phyloP scores from a whole-genome alignment of 257 asterid species.

The Capsicum baccatum region DNA sequence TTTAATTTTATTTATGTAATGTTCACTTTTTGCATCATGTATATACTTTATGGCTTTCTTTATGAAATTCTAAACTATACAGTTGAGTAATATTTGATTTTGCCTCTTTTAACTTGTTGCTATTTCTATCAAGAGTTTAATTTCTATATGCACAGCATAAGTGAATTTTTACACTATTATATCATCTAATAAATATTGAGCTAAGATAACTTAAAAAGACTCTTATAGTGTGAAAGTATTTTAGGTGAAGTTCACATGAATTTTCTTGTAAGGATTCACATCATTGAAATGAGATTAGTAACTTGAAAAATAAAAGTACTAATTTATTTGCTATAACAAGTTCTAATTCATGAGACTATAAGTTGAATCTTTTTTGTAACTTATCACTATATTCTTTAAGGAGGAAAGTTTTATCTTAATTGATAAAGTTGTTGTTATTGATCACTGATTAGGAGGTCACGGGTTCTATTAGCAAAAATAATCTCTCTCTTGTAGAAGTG shows the following conservation, averaged over 20 bases:
- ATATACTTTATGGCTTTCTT: constrained; percentile 25
- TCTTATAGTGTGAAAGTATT: not conserved
- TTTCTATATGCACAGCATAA: not conserved
- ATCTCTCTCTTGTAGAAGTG: too few species aligned
- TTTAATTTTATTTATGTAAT: constrained; percentile 20
- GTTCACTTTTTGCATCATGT: constrained; percentile 19
- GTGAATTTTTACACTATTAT: too few species aligned
- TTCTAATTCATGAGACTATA: not conserved
- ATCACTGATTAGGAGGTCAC: too few species aligned
- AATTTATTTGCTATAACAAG: too few species aligned
- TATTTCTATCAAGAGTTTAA: not conserved
- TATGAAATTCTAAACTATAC: constrained; percentile 19
- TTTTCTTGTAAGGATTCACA: not conserved
- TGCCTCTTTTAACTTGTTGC: not conserved
- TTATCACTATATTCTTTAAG: too few species aligned
- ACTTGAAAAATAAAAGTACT: too few species aligned
- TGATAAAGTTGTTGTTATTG: too few species aligned
- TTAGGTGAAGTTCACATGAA: not conserved
- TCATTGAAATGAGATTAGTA: not conserved
- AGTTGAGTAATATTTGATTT: not conserved
- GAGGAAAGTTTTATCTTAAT: too few species aligned
- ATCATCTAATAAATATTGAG: not conserved
- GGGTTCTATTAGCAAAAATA: too few species aligned
- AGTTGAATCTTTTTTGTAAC: too few species aligned
- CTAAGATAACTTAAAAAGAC: not conserved